Evolutionary conservation across 169 alveolate species (phyloP), one percentile per base, ranked within the genome.

Genomic region (Cryptosporidium ryanae): DNA sequence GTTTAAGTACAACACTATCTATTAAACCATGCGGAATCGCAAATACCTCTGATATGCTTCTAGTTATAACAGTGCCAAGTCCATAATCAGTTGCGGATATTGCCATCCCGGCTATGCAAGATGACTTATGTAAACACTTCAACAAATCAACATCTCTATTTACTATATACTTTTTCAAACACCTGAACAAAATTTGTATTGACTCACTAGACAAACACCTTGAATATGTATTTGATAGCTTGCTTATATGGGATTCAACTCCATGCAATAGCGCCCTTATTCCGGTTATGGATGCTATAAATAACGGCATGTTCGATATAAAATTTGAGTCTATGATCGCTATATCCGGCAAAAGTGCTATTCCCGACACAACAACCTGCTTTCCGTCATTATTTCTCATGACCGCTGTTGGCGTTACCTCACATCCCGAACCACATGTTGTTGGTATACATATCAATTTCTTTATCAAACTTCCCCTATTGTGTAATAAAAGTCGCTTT

Each of bases 391-490:
- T 70, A 76, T 76, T 76, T 32, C 87, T 31, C n/a, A 76, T 57
- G 13, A 76, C 71, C 21, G 87, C 87, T 12, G 87, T 76, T 25
- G 76, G 44, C 15, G 87, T 76, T 29, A 61, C 87, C 46, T 76
- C 87, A 10, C 65, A 59, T 17, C 87, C 87, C 15, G 87, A 76
- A 7, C 87, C 87, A 76, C 87, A 76, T 18, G 87, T 76, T 8
- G 87, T 76, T 61, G 87, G 87, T 25, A 76, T 76, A 29, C 87
- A 76, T 8, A 76, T 29, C 44, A 76, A 32, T 38, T 61, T 76
- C 52, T 61, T 76, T 59, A 76, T 61, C 17, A 76, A 76, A 46
- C 54, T 76, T 17, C 87, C 87, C 23, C 64, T 76, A 34, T 70
- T 76, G 21, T 76, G 87, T 23, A 76, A 32, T 48, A 32, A 32